phyloP scores from a whole-genome alignment of 306 rosid genomes.

The Begonia masoniana region DNA sequence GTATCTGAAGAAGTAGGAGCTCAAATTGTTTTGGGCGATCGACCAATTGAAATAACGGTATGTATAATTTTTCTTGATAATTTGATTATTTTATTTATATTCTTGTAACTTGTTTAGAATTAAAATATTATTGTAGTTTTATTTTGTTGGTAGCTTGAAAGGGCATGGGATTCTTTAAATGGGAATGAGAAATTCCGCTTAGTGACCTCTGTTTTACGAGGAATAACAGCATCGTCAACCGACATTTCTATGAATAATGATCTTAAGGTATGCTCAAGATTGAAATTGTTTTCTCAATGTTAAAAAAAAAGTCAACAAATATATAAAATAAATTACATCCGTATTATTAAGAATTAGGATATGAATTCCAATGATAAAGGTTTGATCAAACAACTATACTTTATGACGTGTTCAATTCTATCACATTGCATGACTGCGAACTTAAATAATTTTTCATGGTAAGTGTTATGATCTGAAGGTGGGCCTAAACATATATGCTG shows the following conservation, averaged over 20 bases:
- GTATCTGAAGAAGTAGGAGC: conserved; percentile 81
- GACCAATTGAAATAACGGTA: conserved; percentile 93
- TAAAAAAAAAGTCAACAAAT: no score
- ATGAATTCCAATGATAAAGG: no score
- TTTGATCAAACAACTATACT: no score
- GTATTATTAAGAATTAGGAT: no score
- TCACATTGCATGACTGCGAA: no score
- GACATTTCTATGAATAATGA: conserved; percentile 24
- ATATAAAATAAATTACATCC: no score
- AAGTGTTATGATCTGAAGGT: no score
- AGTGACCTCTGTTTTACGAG: conserved; percentile 49
- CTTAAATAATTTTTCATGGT: no score
- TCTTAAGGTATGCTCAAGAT: conserved; percentile 29
- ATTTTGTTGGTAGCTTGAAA: conserved; percentile 50
- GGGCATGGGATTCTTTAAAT: conserved; percentile 75
- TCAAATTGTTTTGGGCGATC: conserved; percentile 81
- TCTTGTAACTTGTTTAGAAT: neutral
- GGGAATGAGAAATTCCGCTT: conserved; percentile 63
- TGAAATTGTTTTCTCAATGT: conserved; percentile 4
- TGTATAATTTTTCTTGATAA: conserved; percentile 9
- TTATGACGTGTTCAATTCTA: no score
- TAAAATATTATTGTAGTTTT: no score
- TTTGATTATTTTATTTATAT: neutral
- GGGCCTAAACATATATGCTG: no score
- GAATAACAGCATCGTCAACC: conserved; percentile 59